These are phyloP conservation scores for Periglandula ipomoeae DNA, from an alignment of 2,329 filamentous ascomycete genomes.

Conservation along the genomic window DNA sequence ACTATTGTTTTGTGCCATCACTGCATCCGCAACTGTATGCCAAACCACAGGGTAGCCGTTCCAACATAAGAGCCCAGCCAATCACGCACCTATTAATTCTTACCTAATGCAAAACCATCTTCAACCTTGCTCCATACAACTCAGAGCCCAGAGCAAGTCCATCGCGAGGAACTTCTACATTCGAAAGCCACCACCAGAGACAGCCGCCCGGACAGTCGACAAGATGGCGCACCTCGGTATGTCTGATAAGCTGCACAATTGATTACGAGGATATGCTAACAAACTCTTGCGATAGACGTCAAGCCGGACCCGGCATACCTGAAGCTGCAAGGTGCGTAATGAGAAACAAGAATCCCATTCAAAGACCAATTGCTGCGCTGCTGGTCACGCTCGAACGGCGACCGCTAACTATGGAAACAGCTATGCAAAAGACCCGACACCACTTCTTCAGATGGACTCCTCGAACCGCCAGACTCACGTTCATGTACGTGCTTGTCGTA, in stretches of 20 bases:
- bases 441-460: constrained; percentile 94
- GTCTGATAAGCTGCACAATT: constrained; percentile 4
- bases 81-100: background rate
- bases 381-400: background rate
- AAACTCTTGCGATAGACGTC: constrained; percentile 20
- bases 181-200: constrained; percentile 14
- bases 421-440: constrained; percentile 75
- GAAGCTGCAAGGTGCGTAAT: constrained; percentile 29
- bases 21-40: background rate
- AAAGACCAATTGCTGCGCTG: background rate
- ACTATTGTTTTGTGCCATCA: background rate
- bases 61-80: background rate
- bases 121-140: background rate
- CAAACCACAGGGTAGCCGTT: background rate
- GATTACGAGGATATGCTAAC: constrained; percentile 16
- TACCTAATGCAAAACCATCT: constrained; percentile 7
- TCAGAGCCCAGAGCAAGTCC: background rate
- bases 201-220: constrained; percentile 15
- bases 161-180: constrained; percentile 13
- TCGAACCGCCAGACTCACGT: constrained; percentile 68
- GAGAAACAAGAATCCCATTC: constrained; percentile 1
- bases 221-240: constrained; percentile 32
- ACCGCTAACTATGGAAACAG: constrained; percentile 36
- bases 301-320: constrained; percentile 33
- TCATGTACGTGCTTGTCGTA: constrained; percentile 67